Evolutionary conservation across 2,329 filamentous ascomycete species (phyloP).

Genomic region (Kalmusia sp.): DNA sequence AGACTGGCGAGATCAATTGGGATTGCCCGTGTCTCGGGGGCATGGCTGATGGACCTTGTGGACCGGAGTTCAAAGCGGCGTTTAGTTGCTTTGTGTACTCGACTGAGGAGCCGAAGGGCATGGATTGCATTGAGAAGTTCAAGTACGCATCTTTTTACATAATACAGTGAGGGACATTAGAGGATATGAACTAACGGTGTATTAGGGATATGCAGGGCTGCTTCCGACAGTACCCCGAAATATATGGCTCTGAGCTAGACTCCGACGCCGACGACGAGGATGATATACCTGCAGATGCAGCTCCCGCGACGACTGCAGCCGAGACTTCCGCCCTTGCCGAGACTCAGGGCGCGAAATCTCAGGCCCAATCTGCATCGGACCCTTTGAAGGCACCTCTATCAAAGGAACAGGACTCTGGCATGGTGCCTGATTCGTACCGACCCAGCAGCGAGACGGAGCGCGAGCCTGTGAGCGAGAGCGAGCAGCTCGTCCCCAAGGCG

Average conservation of each 20-base stretch:
- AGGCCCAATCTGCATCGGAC: not conserved
- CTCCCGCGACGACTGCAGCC: not conserved
- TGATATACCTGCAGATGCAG: slow-evolving; percentile 39
- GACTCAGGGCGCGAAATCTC: not conserved
- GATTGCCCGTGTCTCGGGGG: slow-evolving; percentile 97
- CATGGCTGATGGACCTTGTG: slow-evolving; percentile 96
- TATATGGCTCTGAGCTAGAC: slow-evolving; percentile 88
- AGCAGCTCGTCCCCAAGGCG: slow-evolving; percentile 57
- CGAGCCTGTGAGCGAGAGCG: slow-evolving; percentile 46
- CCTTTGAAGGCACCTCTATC: slow-evolving; percentile 17
- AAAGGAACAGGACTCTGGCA: slow-evolving; percentile 12
- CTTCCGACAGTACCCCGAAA: slow-evolving; percentile 89
- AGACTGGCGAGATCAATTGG: slow-evolving; percentile 99
- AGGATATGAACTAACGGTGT: slow-evolving; percentile 12
- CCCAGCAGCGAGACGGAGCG: slow-evolving; percentile 27
- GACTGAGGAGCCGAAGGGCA: slow-evolving; percentile 92
- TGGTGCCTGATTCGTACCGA: slow-evolving; percentile 15
- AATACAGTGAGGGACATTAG: not conserved
- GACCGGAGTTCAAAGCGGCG: slow-evolving; percentile 91
- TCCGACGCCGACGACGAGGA: slow-evolving; percentile 76
- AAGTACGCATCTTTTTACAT: slow-evolving; percentile 67
- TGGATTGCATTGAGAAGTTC: slow-evolving; percentile 97
- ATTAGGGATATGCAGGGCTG: slow-evolving; percentile 93
- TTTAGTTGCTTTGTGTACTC: slow-evolving; percentile 99
- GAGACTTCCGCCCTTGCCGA: slow-evolving; percentile 5